Percentiles rank a stretch among this genome's conserved stretches.
These are phyloP conservation scores for Cercospora janseana DNA, from an alignment of 2,329 filamentous ascomycete species.

Conservation along the genomic window DNA sequence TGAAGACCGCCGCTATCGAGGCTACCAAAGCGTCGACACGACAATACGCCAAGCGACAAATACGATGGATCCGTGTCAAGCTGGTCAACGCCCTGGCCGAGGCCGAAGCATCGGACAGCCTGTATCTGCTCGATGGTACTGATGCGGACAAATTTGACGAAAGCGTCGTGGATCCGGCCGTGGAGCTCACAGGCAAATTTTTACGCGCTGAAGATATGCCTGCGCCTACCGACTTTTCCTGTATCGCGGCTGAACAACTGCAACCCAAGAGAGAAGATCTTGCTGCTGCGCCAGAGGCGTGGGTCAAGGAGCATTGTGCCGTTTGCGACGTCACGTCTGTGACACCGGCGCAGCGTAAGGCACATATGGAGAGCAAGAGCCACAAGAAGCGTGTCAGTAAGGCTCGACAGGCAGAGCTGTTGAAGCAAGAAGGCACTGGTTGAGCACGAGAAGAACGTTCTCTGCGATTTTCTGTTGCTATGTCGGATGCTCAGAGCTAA, in stretches of 20 bases:
- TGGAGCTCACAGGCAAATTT: constrained; percentile 61
- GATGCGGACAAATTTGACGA: constrained; percentile 61
- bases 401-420: constrained; percentile 1
- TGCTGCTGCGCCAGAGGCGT: constrained; percentile 45
- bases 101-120: constrained; percentile 53
- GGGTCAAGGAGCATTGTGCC: constrained; percentile 63
- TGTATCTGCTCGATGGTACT: constrained; percentile 82
- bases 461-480: neutral
- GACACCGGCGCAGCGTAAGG: constrained; percentile 57
- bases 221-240: constrained; percentile 54
- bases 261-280: constrained; percentile 54
- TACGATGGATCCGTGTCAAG: constrained; percentile 83
- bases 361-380: constrained; percentile 55
- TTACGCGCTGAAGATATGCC: constrained; percentile 58
- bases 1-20: constrained; percentile 64
- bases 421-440: neutral
- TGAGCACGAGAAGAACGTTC: neutral
- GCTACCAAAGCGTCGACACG: constrained; percentile 78
- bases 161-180: constrained; percentile 65
- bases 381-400: constrained; percentile 45
- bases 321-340: constrained; percentile 61
- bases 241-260: constrained; percentile 57
- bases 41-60: constrained; percentile 81
- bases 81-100: constrained; percentile 64
- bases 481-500: too few relatives aligned